Evolutionary conservation across 441 rosid species (phyloP).

Genomic region (Adansonia madagascariensis): DNA sequence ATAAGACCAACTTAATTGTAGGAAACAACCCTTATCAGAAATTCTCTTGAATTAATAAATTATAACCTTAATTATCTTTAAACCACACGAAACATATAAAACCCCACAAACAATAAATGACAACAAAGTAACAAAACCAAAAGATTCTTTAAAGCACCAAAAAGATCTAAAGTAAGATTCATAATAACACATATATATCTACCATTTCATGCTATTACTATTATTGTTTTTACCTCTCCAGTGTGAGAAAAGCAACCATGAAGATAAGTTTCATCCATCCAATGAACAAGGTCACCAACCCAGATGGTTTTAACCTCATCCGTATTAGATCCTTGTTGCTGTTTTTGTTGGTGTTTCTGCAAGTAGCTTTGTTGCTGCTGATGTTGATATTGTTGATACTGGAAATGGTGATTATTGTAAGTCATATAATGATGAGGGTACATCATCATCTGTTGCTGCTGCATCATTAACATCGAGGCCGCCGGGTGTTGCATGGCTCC

Average conservation of each 20-base stretch:
- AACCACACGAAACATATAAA: background rate
- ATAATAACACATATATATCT: background rate
- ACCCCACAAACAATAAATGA: background rate
- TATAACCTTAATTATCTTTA: constrained; percentile 13
- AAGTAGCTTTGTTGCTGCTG: constrained; percentile 42
- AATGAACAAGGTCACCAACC: constrained; percentile 75
- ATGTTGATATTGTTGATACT: constrained; percentile 47
- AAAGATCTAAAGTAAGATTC: constrained; percentile 25
- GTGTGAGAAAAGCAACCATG: constrained; percentile 63
- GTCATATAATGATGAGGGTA: constrained; percentile 70
- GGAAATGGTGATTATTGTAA: constrained; percentile 39
- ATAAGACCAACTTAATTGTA: background rate
- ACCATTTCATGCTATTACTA: background rate
- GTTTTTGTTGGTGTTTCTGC: constrained; percentile 42
- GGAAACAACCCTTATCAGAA: background rate
- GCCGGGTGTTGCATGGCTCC: constrained; percentile 70
- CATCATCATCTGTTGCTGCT: constrained; percentile 79
- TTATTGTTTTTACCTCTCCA: constrained; percentile 52
- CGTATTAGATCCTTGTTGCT: constrained; percentile 43
- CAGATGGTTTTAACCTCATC: constrained; percentile 74
- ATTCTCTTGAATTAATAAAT: background rate
- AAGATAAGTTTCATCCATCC: constrained; percentile 83
- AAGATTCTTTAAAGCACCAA: background rate
- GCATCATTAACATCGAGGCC: constrained; percentile 77
- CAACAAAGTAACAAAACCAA: background rate